Conservation (phyloP, 2,329 filamentous ascomycete species). For the Aspergillus amoenus region DNA sequence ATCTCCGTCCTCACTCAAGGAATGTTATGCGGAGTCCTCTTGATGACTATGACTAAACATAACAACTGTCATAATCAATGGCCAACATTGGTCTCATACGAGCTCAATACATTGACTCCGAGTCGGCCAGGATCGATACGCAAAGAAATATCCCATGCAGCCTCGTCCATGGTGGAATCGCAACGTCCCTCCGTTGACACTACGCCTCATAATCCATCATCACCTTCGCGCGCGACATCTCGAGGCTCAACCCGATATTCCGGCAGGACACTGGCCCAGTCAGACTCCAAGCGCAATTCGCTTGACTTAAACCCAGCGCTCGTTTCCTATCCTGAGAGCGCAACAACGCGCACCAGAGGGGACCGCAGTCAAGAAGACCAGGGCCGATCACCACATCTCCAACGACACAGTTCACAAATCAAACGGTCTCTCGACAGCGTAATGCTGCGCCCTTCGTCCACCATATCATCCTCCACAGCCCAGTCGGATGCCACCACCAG, state of each 20-base stretch:
- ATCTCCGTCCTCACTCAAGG: slow-evolving; percentile 33
- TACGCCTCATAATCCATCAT: slow-evolving; percentile 16
- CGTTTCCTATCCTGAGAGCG: slow-evolving; percentile 13
- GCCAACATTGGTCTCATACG: slow-evolving; percentile 24
- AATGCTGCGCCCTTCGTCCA: slow-evolving; percentile 19
- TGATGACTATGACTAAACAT: slow-evolving; percentile 17
- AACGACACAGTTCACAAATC: slow-evolving; percentile 18
- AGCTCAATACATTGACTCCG: slow-evolving; percentile 22
- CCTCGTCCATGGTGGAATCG: slow-evolving; percentile 15
- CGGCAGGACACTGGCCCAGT: slow-evolving; percentile 28
- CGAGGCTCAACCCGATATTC: slow-evolving; percentile 32
- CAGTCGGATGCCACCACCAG: slow-evolving; percentile 17
- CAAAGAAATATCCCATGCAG: slow-evolving; percentile 6
- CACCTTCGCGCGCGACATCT: slow-evolving; percentile 26
- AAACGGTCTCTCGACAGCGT: slow-evolving; percentile 29
- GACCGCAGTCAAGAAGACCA: slow-evolving; percentile 1
- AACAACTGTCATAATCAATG: slow-evolving; percentile 17
- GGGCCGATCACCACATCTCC: slow-evolving; percentile 2
- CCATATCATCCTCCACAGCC: slow-evolving; percentile 15
- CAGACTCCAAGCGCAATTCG: slow-evolving; percentile 23
- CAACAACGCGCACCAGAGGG: slow-evolving; percentile 4
- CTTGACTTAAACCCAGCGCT: slow-evolving; percentile 22
- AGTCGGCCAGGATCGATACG: slow-evolving; percentile 11
- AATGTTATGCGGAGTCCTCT: slow-evolving; percentile 30
- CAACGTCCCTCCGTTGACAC: slow-evolving; percentile 14